These are phyloP conservation scores for Spergularia azorica DNA, from an alignment of 179 eudicot species.

Conservation along the genomic window DNA sequence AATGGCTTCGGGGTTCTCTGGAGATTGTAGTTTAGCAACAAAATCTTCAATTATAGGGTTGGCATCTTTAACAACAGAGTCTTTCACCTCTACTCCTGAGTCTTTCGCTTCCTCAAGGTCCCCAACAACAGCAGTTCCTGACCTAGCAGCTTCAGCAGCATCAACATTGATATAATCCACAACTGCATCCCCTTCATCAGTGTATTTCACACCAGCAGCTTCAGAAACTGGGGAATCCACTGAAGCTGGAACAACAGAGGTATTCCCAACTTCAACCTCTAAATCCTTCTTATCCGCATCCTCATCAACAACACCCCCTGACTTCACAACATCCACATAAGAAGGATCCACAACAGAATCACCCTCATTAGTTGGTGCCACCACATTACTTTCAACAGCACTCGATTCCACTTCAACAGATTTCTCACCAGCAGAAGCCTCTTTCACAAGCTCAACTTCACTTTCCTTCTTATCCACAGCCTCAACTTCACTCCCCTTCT, in stretches of 20 bases:
- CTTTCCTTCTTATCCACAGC: conserved; percentile 1
- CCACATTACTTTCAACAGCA: conserved; percentile 22
- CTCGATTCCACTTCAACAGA: conserved; percentile 13
- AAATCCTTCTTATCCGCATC: conserved; percentile 28
- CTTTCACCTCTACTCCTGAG: conserved; percentile 8
- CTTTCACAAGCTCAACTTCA: conserved; percentile 13
- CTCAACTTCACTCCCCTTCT: conserved; percentile 18
- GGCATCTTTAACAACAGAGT: conserved; percentile 11
- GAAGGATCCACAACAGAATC: conserved; percentile 18
- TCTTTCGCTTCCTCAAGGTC: conserved; percentile 23
- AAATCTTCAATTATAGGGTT: conserved; percentile 15
- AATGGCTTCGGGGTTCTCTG: conserved; percentile 8
- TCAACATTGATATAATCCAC: conserved; percentile 49
- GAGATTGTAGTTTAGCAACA: conserved; percentile 19
- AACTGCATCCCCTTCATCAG: conserved; percentile 41
- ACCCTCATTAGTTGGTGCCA: conserved; percentile 28
- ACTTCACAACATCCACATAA: conserved; percentile 28
- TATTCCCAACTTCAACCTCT: conserved; percentile 17
- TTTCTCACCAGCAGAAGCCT: conserved; percentile 13
- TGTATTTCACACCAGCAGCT: conserved; percentile 33
- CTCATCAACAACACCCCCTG: conserved; percentile 15
- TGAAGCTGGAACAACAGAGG: conserved; percentile 10
- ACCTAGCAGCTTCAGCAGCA: conserved; percentile 37
- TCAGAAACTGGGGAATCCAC: conserved; percentile 17
- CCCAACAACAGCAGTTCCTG: conserved; percentile 35